Evolutionary conservation across 495 filamentous ascomycete species (phyloP), one percentile per base, ranked within the genome.

Genomic region (Venustampulla echinocandica): DNA sequence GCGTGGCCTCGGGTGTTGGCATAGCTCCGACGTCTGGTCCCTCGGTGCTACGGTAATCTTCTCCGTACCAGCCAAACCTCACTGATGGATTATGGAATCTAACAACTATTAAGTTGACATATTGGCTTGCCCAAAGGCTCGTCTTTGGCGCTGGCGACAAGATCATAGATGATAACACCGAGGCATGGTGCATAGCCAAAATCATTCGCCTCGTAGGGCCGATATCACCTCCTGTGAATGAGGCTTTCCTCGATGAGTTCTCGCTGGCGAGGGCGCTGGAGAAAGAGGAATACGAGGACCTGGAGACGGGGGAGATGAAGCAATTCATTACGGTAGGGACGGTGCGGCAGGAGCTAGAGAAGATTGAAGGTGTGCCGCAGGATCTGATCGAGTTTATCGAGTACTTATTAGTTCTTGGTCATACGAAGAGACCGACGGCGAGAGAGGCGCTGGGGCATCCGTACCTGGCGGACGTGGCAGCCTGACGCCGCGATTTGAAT

Each of bases 171-270:
- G 48, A 44, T 24, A 33, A 37, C 38, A 56, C 44, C 25, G 53
- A 58, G 52, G 23, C 56, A 11, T 58, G 56, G 56, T 58, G 53
- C 44, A 55, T 58, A 32, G 56, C 56, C 17, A 58, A 53, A 42
- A 53, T 58, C 14, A 33, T 40, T 17, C 56, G 53, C 42, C 49
- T 58, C 23, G 4, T 56, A 49, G 49, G 56, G 25, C 53, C 49
- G 10, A 42, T 58, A 43, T 43, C 40, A 49, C 53, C 18, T 39
- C 55, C 27, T 13, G 27, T 30, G 6, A 30, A 30, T 30, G 7
- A 6, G 6, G 27, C 27, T 30, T 30, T 7, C 13, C 7, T 7
- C 6, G 27, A 30, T 6, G 27, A 30, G 13, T 30, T 30, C 27
- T 13, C 13, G 7, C 7, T 30, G 13, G 6, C 27, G 27, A 13